These are phyloP conservation scores for Phytophthora crassamura DNA, from an alignment of 352 stramenopile genomes.

Conservation along the genomic window DNA sequence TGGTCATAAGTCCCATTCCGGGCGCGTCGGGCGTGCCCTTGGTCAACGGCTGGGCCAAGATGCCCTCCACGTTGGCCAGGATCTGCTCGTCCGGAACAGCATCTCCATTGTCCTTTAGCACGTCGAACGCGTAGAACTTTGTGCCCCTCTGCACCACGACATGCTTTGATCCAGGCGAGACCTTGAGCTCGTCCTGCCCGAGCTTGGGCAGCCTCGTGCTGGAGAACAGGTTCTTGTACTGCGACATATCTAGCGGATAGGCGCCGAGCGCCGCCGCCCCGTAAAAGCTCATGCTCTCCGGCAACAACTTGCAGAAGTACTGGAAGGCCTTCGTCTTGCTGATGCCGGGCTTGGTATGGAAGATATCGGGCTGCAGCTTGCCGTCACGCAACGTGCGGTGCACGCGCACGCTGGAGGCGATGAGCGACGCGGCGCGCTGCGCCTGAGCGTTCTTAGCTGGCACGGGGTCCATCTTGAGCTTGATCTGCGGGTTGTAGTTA, in stretches of 20 bases:
- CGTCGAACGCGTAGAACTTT: constrained; percentile 90
- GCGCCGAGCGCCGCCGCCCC: constrained; percentile 82
- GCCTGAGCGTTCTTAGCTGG: constrained; percentile 86
- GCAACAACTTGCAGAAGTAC: constrained; percentile 85
- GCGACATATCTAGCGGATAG: constrained; percentile 93
- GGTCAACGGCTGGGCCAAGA: constrained; percentile 69
- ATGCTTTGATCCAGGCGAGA: constrained; percentile 68
- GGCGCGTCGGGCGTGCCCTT: constrained; percentile 43
- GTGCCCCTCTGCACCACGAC: constrained; percentile 86
- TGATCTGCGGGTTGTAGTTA: constrained; percentile 94
- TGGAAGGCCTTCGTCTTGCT: constrained; percentile 84
- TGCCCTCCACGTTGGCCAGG: constrained; percentile 85
- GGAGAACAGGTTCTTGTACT: constrained; percentile 92
- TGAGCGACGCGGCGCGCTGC: constrained; percentile 86
- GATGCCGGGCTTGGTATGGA: constrained; percentile 88
- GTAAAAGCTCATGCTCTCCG: constrained; percentile 89
- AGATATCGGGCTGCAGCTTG: constrained; percentile 88
- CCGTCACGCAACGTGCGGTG: constrained; percentile 82
- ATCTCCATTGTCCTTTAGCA: constrained; percentile 69
- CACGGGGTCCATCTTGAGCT: constrained; percentile 85
- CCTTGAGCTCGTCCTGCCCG: constrained; percentile 78
- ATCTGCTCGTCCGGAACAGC: constrained; percentile 81
- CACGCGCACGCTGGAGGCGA: constrained; percentile 86
- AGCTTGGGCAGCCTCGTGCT: constrained; percentile 75
- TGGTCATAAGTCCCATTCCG: constrained; percentile 82